Conservation (phyloP, 139 green algal species). For the Ulvella scutata region DNA sequence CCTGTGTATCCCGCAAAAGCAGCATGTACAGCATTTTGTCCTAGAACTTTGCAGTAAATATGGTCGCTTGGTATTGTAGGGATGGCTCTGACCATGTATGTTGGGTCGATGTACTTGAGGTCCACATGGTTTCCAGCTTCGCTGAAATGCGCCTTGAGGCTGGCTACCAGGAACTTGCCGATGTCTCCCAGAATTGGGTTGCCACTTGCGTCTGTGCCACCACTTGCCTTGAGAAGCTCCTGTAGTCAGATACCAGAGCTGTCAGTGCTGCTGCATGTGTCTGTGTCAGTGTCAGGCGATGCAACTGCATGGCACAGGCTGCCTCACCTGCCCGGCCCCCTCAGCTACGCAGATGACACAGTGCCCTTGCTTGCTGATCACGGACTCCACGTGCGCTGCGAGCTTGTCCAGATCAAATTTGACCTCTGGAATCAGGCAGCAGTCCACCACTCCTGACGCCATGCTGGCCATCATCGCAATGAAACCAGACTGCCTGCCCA, state of each 20-base stretch:
- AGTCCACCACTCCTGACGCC: conserved; percentile 32
- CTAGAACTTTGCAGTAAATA: conserved; percentile 89
- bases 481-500: conserved; percentile 79
- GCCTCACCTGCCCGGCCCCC: conserved; percentile 24
- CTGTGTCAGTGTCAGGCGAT: no score
- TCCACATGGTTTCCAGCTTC: conserved; percentile 12
- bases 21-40: conserved; percentile 85
- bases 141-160: conserved; percentile 7
- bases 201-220: conserved; percentile 66
- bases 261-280: no score
- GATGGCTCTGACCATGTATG: conserved; percentile 87
- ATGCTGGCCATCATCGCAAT: conserved; percentile 75
- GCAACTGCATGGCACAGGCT: no score
- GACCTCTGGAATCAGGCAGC: conserved; percentile 27
- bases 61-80: conserved; percentile 72
- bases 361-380: not conserved
- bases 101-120: conserved; percentile 73
- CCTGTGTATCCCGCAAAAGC: conserved; percentile 81
- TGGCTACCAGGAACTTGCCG: conserved; percentile 20
- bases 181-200: conserved; percentile 82
- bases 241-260: no score
- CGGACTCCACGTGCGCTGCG: not conserved
- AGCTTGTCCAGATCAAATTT: not conserved
- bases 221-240: no score
- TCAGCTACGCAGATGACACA: conserved; percentile 50